A percentile compares a stretch with the other conserved stretches of the same genome.
phyloP scores from a whole-genome alignment of 495 filamentous ascomycete species.

The Polyplosphaeria fusca region DNA sequence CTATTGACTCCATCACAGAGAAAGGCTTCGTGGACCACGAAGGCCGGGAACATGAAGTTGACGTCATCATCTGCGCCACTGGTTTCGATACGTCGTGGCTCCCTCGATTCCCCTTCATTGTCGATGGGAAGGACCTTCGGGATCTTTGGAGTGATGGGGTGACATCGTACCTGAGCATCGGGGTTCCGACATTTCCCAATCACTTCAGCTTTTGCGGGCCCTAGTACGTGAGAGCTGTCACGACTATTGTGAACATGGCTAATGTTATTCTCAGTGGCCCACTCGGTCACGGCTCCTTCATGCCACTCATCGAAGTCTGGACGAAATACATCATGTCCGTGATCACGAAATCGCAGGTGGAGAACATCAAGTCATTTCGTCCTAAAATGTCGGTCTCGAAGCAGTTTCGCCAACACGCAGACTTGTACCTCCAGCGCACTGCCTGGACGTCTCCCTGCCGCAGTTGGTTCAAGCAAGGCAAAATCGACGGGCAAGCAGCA shows the following conservation, averaged over 20 bases:
- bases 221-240: slow-evolving; percentile 9
- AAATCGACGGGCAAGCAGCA: slow-evolving; percentile 39
- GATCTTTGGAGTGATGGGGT: slow-evolving; percentile 38
- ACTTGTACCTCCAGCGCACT: slow-evolving; percentile 42
- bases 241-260: too few relatives aligned
- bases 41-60: slow-evolving; percentile 38
- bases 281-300: slow-evolving; percentile 41
- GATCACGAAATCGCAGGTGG: slow-evolving; percentile 37
- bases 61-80: slow-evolving; percentile 44
- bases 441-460: slow-evolving; percentile 41
- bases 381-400: slow-evolving; percentile 30
- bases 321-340: slow-evolving; percentile 41
- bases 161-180: slow-evolving; percentile 3
- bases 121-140: slow-evolving; percentile 34
- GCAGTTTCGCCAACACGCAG: slow-evolving; percentile 40
- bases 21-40: slow-evolving; percentile 40
- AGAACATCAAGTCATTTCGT: slow-evolving; percentile 41
- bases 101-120: slow-evolving; percentile 40
- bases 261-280: slow-evolving; percentile 31
- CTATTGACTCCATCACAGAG: slow-evolving; percentile 31
- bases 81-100: slow-evolving; percentile 45
- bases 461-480: slow-evolving; percentile 46
- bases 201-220: slow-evolving; percentile 41
- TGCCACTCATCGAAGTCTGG: slow-evolving; percentile 43
- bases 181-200: slow-evolving; percentile 38